Evolutionary conservation across 1,139 yeast species (phyloP).

Genomic region (Geotrichum citri-aurantii): DNA sequence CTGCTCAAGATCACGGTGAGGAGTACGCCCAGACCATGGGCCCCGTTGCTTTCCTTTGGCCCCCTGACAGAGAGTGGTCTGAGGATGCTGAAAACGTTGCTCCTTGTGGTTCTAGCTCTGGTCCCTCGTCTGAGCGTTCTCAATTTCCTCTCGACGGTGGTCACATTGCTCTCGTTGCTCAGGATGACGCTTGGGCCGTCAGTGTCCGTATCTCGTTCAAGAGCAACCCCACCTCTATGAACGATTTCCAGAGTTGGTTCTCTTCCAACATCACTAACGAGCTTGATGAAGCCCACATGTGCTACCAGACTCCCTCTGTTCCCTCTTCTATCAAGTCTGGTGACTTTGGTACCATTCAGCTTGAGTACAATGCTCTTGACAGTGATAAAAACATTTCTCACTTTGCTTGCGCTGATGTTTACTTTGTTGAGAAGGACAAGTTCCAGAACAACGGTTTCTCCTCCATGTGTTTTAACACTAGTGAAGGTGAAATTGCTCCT

Average conservation of each 20-base stretch:
- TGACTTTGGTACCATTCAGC: slow-evolving; percentile 40
- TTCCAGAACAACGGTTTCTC: slow-evolving; percentile 36
- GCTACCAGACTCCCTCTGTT: slow-evolving; percentile 40
- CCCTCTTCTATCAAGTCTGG: slow-evolving; percentile 37
- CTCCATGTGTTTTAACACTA: slow-evolving; percentile 39
- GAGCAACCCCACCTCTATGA: slow-evolving; percentile 35
- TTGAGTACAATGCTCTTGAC: slow-evolving; percentile 38
- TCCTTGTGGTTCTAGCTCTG: slow-evolving; percentile 41
- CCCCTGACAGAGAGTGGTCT: slow-evolving; percentile 41
- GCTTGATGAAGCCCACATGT: slow-evolving; percentile 41
- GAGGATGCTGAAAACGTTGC: slow-evolving; percentile 40
- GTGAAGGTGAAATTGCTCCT: slow-evolving; percentile 32
- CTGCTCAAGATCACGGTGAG: slow-evolving; percentile 35
- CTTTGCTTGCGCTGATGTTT: slow-evolving; percentile 40
- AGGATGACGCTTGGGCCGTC: slow-evolving; percentile 37
- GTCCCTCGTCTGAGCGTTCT: slow-evolving; percentile 34
- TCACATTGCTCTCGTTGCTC: slow-evolving; percentile 41
- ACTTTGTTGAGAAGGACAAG: slow-evolving; percentile 37
- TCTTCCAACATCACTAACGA: slow-evolving; percentile 37
- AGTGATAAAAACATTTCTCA: slow-evolving; percentile 38
- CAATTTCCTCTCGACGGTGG: slow-evolving; percentile 42
- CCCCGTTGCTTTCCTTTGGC: slow-evolving; percentile 41
- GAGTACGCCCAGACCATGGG: slow-evolving; percentile 39
- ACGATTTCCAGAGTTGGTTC: slow-evolving; percentile 40
- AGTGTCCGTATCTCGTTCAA: slow-evolving; percentile 39